Conservation (phyloP, 2,329 filamentous ascomycete species). For the Graphium sp. region DNA sequence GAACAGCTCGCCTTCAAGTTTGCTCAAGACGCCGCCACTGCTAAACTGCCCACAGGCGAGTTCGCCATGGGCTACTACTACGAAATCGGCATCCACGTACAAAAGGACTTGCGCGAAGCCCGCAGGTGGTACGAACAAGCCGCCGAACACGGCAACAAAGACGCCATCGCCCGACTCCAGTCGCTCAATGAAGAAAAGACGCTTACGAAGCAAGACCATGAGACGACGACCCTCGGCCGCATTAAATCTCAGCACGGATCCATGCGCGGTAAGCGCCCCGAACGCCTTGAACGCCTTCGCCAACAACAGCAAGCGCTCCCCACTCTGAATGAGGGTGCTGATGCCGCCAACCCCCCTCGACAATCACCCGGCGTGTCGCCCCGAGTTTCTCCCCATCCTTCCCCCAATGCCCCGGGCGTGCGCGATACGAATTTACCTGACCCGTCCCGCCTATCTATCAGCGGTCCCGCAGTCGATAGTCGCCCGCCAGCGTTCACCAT, state of each 20-base stretch:
- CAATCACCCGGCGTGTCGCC: constrained; percentile 6
- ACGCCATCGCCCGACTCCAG: constrained; percentile 68
- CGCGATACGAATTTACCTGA: constrained; percentile 20
- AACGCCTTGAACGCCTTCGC: constrained; percentile 34
- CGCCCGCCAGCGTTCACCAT: constrained; percentile 33
- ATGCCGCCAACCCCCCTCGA: constrained; percentile 7
- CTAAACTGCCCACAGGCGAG: constrained; percentile 75
- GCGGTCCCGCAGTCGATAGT: too few relatives aligned
- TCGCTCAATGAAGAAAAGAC: constrained; percentile 70
- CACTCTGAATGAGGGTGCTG: constrained; percentile 25
- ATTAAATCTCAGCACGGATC: constrained; percentile 74
- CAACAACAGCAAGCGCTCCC: constrained; percentile 23
- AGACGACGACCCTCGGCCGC: constrained; percentile 71
- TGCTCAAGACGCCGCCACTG: constrained; percentile 68
- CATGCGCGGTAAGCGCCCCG: constrained; percentile 42
- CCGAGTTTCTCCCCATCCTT: constrained; percentile 7
- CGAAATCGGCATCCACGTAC: constrained; percentile 86
- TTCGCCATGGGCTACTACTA: constrained; percentile 96
- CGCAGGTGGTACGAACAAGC: constrained; percentile 82
- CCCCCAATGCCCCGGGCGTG: too few relatives aligned
- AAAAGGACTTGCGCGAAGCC: constrained; percentile 69
- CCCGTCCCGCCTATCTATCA: constrained; percentile 11
- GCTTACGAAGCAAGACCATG: constrained; percentile 80
- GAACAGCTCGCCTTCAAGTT: constrained; percentile 87
- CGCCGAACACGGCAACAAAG: constrained; percentile 78